Base-by-base conservation (phyloP, 2,329 filamentous ascomycete species). In the Penicillium sp. region DNA sequence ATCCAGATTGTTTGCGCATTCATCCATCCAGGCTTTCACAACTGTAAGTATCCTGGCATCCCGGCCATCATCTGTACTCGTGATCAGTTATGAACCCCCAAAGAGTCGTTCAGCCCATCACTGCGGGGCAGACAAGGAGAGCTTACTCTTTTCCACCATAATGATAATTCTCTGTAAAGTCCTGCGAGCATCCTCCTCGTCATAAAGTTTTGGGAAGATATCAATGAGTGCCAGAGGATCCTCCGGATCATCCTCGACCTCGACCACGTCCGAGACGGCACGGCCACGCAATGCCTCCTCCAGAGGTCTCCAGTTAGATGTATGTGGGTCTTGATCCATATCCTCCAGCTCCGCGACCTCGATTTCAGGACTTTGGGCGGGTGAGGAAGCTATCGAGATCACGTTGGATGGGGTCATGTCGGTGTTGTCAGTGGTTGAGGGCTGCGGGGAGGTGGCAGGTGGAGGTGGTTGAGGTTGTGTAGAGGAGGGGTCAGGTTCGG, bases 301-400 rank as follows among this genome's bases (percentile, higher is more conserved):
- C 53, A 78, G 58, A 3, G 70, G 66, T 56, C 69, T 73, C 79
- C 79, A 81, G 59, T 67, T 77, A 9, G 78, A 77, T 21, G 73
- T 72, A 29, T 75, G 75, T 2, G 76, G 73, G 52, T 81, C 77
- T 62, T 80, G 76, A 51, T 79, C 77, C 64, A 79, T 78, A 55
- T 81, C 80, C 67, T 82, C 80, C 19, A 75, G 67, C 44, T 80
- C 78, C 8, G 78, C 77, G 16, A 81, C 77, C 65, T 82, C 79
- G 31, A 81, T 81, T 54, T 79, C 75, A 11, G 77, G 78, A 53
- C 78, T 80, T 44, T 73, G 72, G 21, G 73, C 69, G 13, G 78
- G 73, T 16, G 79, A 78, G 4, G 78, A 79, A 10, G 74, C 69
- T 47, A 79, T 69, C 8, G 77, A 78, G 49, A 78, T 75, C 23